These are phyloP conservation scores for Hortiboletus campestris DNA, from an alignment of 768 basidiomycete genomes.

Conservation along the genomic window DNA sequence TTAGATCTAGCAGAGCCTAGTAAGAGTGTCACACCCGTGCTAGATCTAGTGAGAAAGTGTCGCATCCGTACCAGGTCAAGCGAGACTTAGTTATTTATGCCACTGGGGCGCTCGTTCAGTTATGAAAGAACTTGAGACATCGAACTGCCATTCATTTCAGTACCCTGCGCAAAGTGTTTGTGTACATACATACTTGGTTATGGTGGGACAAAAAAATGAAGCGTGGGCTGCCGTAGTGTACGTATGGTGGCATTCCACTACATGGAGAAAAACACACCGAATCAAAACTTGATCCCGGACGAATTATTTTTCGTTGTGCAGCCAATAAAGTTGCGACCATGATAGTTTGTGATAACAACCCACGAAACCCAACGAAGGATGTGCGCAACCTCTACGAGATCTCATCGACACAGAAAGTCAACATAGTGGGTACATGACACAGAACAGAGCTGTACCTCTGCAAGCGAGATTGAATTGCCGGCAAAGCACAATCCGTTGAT, in stretches of 20 bases:
- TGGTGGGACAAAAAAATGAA: slow-evolving; percentile 33
- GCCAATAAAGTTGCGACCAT: not conserved
- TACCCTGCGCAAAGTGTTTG: not conserved
- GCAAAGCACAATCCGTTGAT: not conserved
- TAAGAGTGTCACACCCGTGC: too few species aligned
- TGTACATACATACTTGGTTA: slow-evolving; percentile 31
- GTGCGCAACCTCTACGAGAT: not conserved
- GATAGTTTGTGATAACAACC: not conserved
- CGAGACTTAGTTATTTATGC: too few species aligned
- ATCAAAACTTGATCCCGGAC: not conserved
- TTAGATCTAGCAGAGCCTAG: too few species aligned
- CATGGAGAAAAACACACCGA: not conserved
- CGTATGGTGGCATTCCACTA: not conserved
- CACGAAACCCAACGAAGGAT: not conserved
- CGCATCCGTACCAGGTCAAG: too few species aligned
- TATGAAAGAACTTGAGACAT: not conserved
- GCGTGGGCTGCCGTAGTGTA: slow-evolving; percentile 26
- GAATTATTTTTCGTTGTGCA: not conserved
- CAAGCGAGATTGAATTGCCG: not conserved
- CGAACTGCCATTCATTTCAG: not conserved
- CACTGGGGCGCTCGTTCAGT: not conserved
- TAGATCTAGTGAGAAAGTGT: too few species aligned
- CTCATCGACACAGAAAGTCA: too few species aligned
- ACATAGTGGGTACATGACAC: too few species aligned
- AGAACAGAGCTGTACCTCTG: too few species aligned